Evolutionary conservation across 2,329 filamentous ascomycete species (phyloP), one percentile per base, ranked within the genome.

Genomic region (Monilinia fructigena): DNA sequence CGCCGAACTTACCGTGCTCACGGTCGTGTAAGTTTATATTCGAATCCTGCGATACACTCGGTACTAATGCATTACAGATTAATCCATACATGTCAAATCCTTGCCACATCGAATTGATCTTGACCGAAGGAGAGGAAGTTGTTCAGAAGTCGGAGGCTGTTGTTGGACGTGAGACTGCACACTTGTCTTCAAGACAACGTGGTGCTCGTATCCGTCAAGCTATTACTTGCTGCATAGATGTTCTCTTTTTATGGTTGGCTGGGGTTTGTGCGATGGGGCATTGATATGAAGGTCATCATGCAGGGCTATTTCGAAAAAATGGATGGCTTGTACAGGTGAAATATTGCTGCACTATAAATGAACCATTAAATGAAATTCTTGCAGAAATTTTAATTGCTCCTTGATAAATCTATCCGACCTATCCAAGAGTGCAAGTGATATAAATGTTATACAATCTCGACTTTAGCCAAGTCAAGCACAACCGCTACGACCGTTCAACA

Each of bases 81-180:
- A 99, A 99, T 90, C 95, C 95, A 72, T 99, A 98, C 89, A 98
- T 99, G 96, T 97, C 93, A 76, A 96, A 96, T 89, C 95, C 95
- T 76, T 99, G 94, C 91, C 95, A 99, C 90, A 97, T 99, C 82
- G 96, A 99, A 87, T 86, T 99, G 78, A 99, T 99, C 88, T 89
- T 99, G 77, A 97, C 94, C 79, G 96, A 99, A 88, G 93, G 86
- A 78, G 91, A 96, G 79, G 96, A 99, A 88, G 88, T 90, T 76
- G 92, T 99, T 77, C 87, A 93, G 85, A 99, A 99, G 90, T 89
- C 88, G 71, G 85, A 89, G 75, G 80, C 86, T 71, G 85, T 88
- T 76, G 85, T 83, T 72, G 83, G 84, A 77, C 87, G 88, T 75
- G 85, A 89, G 75, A 50, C 28, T n/a, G 79, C 82, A 70, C 77